Percentiles rank a stretch among this genome's conserved stretches.
phyloP scores from a whole-genome alignment of 805 yeast genomes.

The Spathaspora arborariae region DNA sequence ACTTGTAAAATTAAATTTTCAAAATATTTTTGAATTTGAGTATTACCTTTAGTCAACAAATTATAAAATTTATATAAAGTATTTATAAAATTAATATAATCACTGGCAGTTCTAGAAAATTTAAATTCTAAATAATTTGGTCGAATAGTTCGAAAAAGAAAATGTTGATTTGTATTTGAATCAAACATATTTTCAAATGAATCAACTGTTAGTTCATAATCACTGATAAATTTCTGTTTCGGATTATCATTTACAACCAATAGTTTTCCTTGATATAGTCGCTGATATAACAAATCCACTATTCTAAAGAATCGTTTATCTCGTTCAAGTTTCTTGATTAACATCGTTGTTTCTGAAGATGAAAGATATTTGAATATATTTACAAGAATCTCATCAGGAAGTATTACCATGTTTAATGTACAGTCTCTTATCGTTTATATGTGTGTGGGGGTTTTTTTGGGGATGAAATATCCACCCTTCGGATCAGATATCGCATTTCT shows the following conservation, averaged over 20 bases:
- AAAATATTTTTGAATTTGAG: constrained; percentile 2
- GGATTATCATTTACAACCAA: constrained; percentile 8
- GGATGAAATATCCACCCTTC: not conserved
- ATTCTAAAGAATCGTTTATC: not conserved
- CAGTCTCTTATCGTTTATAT: not conserved
- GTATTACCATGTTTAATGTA: not conserved
- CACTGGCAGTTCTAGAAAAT: constrained; percentile 7
- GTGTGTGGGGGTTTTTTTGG: not conserved
- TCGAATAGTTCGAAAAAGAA: constrained; percentile 1
- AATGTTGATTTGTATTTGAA: not conserved
- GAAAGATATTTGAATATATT: constrained; percentile 12
- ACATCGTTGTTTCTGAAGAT: constrained; percentile 11
- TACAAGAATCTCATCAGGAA: constrained; percentile 18
- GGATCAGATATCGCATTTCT: not conserved
- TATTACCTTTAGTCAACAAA: not conserved
- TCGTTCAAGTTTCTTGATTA: constrained; percentile 1
- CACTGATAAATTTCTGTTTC: not conserved
- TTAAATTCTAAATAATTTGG: constrained; percentile 4
- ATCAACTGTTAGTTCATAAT: constrained; percentile 4
- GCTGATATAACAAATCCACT: constrained; percentile 3
- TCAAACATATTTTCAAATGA: constrained; percentile 1
- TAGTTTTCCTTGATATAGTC: constrained; percentile 8
- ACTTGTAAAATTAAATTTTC: constrained; percentile 12
- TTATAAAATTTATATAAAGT: constrained; percentile 5
- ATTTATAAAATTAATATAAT: constrained; percentile 8